Conservation (phyloP, 2,329 filamentous ascomycete genomes). For the Waltergamsia citrina region DNA sequence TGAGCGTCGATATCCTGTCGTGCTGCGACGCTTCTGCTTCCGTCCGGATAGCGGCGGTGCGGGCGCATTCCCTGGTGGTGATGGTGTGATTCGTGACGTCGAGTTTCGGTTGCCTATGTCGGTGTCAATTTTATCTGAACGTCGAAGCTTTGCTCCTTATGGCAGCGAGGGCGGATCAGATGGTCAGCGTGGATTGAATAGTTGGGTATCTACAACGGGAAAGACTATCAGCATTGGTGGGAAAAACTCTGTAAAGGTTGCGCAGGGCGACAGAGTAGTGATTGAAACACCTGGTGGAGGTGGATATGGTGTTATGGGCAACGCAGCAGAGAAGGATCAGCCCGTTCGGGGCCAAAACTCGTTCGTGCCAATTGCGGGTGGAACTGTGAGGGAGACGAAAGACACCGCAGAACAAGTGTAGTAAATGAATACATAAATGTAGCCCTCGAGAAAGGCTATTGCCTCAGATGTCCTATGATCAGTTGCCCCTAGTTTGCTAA, state of each 20-base stretch:
- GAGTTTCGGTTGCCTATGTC: slow-evolving; percentile 68
- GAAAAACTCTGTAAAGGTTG: not conserved
- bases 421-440: too few relatives aligned
- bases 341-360: too few relatives aligned
- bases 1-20: slow-evolving; percentile 22
- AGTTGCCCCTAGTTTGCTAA: too few relatives aligned
- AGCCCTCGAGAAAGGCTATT: too few relatives aligned
- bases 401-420: too few relatives aligned
- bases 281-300: not conserved
- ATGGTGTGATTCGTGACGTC: slow-evolving; percentile 65
- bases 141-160: slow-evolving; percentile 47
- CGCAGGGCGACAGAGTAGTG: not conserved
- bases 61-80: slow-evolving; percentile 57
- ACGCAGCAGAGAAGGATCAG: too few relatives aligned
- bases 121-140: slow-evolving; percentile 68
- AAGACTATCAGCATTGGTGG: not conserved
- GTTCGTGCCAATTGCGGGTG: too few relatives aligned
- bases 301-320: not conserved
- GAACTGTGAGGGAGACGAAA: not conserved
- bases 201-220: too few relatives aligned
- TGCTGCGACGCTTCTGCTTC: slow-evolving; percentile 52
- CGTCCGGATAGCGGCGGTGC: slow-evolving; percentile 42
- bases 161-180: slow-evolving; percentile 1
- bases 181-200: not conserved
- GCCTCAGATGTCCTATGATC: too few relatives aligned